A percentile compares a stretch with the other conserved stretches of the same genome.
phyloP scores from a whole-genome alignment of 441 rosid species.

The Adansonia grandidieri region DNA sequence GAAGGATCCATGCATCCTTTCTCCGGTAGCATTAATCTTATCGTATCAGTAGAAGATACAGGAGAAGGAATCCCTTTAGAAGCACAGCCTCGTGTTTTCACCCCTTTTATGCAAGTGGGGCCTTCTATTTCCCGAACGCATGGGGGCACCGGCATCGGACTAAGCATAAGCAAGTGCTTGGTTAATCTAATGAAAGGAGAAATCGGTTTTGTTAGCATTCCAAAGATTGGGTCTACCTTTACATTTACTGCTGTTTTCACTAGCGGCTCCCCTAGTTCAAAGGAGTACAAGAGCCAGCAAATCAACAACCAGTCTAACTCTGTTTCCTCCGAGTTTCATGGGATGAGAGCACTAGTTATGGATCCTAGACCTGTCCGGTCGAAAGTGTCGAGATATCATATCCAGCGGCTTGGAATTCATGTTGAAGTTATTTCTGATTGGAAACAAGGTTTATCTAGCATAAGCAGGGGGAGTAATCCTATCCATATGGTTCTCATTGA shows the following conservation, averaged over 20 bases:
- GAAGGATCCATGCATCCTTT: constrained; percentile 40
- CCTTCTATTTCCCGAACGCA: constrained; percentile 83
- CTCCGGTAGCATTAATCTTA: constrained; percentile 52
- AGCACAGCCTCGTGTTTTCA: constrained; percentile 86
- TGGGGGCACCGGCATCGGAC: constrained; percentile 96
- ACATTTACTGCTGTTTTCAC: constrained; percentile 80
- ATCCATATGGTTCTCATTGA: constrained; percentile 70
- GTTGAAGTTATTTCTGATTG: constrained; percentile 62
- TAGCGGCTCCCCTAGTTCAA: constrained; percentile 47
- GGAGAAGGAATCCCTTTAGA: constrained; percentile 88
- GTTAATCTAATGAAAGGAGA: constrained; percentile 89
- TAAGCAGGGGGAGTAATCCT: constrained; percentile 38
- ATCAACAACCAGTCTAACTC: constrained; percentile 44
- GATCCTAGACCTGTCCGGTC: constrained; percentile 72
- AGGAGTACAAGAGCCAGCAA: constrained; percentile 50
- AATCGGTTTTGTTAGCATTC: constrained; percentile 79
- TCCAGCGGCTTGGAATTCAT: constrained; percentile 73
- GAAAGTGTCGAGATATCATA: constrained; percentile 75
- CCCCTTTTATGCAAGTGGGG: constrained; percentile 91
- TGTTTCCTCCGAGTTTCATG: constrained; percentile 52
- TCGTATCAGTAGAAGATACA: constrained; percentile 92
- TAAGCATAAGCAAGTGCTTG: constrained; percentile 92
- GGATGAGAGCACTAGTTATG: constrained; percentile 73
- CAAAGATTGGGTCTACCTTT: constrained; percentile 77
- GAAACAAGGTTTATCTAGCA: constrained; percentile 47